Evolutionary conservation across 345 rosid species (phyloP), one percentile per base, ranked within the genome.

Genomic region (Passiflora organensis): DNA sequence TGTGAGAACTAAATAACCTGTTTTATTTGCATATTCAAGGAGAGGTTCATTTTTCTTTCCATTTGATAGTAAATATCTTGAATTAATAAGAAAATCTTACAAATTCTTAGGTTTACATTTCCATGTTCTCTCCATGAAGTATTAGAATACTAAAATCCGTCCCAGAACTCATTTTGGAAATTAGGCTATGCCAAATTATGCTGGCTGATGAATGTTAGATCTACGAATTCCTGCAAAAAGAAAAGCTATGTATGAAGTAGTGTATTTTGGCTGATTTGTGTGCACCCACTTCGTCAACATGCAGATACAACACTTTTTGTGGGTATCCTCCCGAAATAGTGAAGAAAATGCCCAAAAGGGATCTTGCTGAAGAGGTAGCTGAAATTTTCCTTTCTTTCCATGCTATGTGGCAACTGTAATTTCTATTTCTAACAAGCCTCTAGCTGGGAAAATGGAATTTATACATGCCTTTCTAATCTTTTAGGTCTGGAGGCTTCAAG

Each of bases 401-500:
- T 55, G 12, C 16, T 56, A 10, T 51, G 38, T 45, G 43, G 38
- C 54, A 18, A 44, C n/a, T 22, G 2, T n/a, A 14, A 6, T 42
- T 16, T 67, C 41, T 41, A 21, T 10, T 61, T 37, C 20, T 55
- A 0, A 41, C 43, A 41, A 11, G 43, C 43, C 43, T 13, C 5
- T 48, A 49, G 10, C 13, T 39, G 23, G 23, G 44, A 32, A 42
- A 37, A 14, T 9, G 16, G 42, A 25, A 14, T 9, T 16, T 36
- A 44, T 39, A 8, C 42, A 20, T 39, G 12, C 9, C 21, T 4
- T 19, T 42, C 44, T 60, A 15, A 17, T 9, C 15, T 13, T 47
- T 56, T 72, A 91, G 99, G 95, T 93, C 10, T 89, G 97, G 99
- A 84, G 95, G 70, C 99, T 93, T 58, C 97, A 93, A 67, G 97